Percentiles rank a stretch among this genome's conserved stretches.
These are phyloP conservation scores for Epicoccum nigrum DNA, from an alignment of 2,329 filamentous ascomycete genomes.

Conservation along the genomic window DNA sequence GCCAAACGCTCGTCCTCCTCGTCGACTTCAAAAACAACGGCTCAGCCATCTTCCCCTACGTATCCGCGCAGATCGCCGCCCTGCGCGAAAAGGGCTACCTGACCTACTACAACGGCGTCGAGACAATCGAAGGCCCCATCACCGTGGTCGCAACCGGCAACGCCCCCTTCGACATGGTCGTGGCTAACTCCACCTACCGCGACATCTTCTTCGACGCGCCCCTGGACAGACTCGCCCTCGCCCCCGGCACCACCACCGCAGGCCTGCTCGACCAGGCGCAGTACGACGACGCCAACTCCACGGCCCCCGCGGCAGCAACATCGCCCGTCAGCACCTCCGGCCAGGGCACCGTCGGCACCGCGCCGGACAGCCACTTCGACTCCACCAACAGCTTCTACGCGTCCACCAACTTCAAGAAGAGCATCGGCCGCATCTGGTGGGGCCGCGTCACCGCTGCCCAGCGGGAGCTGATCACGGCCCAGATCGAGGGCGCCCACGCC, in stretches of 20 bases:
- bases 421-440: slow-evolving; percentile 60
- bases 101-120: slow-evolving; percentile 56
- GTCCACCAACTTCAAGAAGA: slow-evolving; percentile 61
- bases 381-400: slow-evolving; percentile 70
- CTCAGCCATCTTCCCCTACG: slow-evolving; percentile 43
- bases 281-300: slow-evolving; percentile 4
- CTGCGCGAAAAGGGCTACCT: slow-evolving; percentile 58
- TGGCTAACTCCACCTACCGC: slow-evolving; percentile 55
- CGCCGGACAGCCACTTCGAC: slow-evolving; percentile 45
- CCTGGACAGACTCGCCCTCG: slow-evolving; percentile 46
- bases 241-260: slow-evolving; percentile 8
- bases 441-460: slow-evolving; percentile 56
- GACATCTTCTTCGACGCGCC: slow-evolving; percentile 65
- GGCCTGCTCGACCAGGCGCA: slow-evolving; percentile 7
- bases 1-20: slow-evolving; percentile 58
- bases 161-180: slow-evolving; percentile 56
- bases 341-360: slow-evolving; percentile 55
- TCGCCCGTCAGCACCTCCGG: slow-evolving; percentile 25
- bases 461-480: slow-evolving; percentile 55
- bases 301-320: neutral
- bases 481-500: slow-evolving; percentile 59
- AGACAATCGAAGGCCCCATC: slow-evolving; percentile 51
- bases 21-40: slow-evolving; percentile 58
- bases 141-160: slow-evolving; percentile 62
- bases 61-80: slow-evolving; percentile 52